These are phyloP conservation scores for Tetragonia tetragonoides DNA, from an alignment of 148 eudicot genomes.

Conservation along the genomic window DNA sequence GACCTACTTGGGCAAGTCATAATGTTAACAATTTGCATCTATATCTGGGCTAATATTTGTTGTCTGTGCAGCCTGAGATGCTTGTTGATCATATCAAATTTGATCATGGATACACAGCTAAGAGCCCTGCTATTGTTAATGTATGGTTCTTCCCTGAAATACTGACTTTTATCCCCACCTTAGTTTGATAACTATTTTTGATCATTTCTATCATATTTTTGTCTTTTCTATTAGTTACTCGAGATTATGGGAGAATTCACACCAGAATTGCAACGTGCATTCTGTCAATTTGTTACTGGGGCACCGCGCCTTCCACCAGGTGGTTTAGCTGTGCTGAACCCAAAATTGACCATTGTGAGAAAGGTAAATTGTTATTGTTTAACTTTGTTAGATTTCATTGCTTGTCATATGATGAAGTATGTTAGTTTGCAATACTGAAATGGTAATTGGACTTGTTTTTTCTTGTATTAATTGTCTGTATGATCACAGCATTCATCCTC, in stretches of 20 bases:
- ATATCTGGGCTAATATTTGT: conserved; percentile 9
- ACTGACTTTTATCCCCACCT: not conserved
- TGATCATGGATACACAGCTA: conserved; percentile 97
- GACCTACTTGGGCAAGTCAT: not conserved
- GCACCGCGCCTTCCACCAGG: conserved; percentile 97
- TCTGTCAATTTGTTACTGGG: conserved; percentile 96
- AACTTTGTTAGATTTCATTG: not conserved
- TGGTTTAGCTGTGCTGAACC: conserved; percentile 83
- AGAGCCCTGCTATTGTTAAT: conserved; percentile 83
- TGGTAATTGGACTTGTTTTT: not conserved
- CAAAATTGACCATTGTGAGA: conserved; percentile 92
- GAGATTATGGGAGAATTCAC: conserved; percentile 96
- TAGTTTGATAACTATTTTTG: conserved; percentile 2
- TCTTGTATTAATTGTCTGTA: not conserved
- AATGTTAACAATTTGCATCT: conserved; percentile 2
- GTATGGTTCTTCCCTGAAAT: conserved; percentile 33
- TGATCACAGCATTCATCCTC: conserved; percentile 64
- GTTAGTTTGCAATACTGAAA: too few species aligned
- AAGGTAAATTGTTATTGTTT: conserved; percentile 45
- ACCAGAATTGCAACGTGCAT: conserved; percentile 89
- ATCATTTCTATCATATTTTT: not conserved
- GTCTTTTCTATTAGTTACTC: conserved; percentile 46
- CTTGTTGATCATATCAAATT: conserved; percentile 92
- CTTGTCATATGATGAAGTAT: not conserved
- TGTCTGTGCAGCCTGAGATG: conserved; percentile 70